Conservation (phyloP, 2,329 filamentous ascomycete species). For the Penicillium sp. region DNA sequence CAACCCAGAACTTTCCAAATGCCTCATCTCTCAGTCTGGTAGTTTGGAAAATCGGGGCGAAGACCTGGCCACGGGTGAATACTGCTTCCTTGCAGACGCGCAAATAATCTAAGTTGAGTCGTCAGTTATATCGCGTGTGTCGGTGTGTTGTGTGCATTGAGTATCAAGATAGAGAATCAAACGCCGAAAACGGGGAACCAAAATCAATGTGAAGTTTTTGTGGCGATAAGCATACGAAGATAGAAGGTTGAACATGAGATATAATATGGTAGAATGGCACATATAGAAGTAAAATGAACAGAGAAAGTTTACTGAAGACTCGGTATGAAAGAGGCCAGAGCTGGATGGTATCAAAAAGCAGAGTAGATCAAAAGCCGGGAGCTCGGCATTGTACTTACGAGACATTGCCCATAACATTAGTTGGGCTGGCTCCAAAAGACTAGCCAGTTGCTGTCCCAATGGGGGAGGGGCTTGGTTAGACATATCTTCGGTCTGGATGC, state of each 20-base stretch:
- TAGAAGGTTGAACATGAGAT: neutral
- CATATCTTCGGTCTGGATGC: neutral
- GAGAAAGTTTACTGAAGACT: neutral
- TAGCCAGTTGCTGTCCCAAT: constrained; percentile 16
- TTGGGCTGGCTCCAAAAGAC: constrained; percentile 25
- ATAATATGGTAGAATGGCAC: neutral
- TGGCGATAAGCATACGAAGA: neutral
- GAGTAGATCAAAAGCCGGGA: neutral
- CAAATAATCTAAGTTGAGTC: constrained; percentile 29
- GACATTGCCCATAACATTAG: constrained; percentile 28
- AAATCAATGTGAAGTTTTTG: neutral
- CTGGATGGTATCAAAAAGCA: neutral
- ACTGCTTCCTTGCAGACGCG: constrained; percentile 33
- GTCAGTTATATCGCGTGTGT: neutral
- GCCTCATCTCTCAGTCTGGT: constrained; percentile 38
- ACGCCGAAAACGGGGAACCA: neutral
- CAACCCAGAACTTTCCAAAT: constrained; percentile 44
- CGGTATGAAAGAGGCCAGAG: neutral
- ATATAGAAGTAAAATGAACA: neutral
- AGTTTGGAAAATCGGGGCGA: constrained; percentile 35
- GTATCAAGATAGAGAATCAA: neutral
- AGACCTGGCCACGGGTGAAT: constrained; percentile 33
- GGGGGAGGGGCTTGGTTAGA: constrained; percentile 1
- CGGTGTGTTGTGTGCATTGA: neutral
- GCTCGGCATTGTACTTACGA: constrained; percentile 20